These are phyloP conservation scores for Zizania latifolia DNA, from an alignment of 176 grass and related monocot species.

Conservation along the genomic window DNA sequence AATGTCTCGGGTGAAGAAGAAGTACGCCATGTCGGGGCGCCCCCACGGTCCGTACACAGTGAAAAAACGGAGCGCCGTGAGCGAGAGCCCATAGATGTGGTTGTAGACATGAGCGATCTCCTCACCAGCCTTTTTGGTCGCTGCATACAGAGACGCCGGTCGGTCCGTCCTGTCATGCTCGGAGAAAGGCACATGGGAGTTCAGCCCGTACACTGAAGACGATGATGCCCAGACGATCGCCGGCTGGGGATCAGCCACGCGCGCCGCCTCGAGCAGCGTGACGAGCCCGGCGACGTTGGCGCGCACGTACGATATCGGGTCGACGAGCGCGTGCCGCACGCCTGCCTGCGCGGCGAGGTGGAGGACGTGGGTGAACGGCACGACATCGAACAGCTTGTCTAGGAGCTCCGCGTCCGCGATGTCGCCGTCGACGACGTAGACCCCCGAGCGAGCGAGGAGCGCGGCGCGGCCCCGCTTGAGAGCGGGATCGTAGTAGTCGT, in stretches of 20 bases:
- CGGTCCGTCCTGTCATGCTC: conserved; percentile 80
- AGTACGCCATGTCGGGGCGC: conserved; percentile 74
- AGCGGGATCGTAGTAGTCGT: conserved; percentile 74
- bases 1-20: conserved; percentile 82
- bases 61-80: conserved; percentile 73
- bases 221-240: conserved; percentile 85
- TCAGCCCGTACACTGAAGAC: conserved; percentile 75
- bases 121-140: conserved; percentile 85
- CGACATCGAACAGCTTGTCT: conserved; percentile 78
- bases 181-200: conserved; percentile 73
- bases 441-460: conserved; percentile 53
- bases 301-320: conserved; percentile 72
- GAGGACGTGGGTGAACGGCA: conserved; percentile 82
- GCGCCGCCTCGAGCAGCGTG: conserved; percentile 58
- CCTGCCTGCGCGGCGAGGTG: conserved; percentile 93
- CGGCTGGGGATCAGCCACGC: conserved; percentile 59
- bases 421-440: conserved; percentile 82
- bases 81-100: conserved; percentile 82
- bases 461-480: conserved; percentile 70
- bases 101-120: conserved; percentile 93
- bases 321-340: conserved; percentile 70
- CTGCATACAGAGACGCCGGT: conserved; percentile 77
- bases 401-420: conserved; percentile 65
- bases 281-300: conserved; percentile 72
- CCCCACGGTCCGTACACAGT: conserved; percentile 85